Conservation (phyloP, 768 basidiomycete species). For the Suillus subaureus region DNA sequence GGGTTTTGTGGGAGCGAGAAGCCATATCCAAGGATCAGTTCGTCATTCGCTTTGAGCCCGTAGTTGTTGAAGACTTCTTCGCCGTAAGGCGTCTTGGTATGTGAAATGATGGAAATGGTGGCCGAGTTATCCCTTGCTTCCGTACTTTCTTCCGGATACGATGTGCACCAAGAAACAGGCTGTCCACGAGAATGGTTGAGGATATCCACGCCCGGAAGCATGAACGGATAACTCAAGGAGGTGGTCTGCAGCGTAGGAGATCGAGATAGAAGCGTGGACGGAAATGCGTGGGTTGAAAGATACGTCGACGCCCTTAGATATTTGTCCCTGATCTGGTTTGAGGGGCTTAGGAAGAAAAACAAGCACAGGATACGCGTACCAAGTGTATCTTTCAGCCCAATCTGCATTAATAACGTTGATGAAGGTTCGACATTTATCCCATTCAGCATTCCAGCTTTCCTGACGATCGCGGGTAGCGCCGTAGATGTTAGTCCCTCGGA, state of each 20-base stretch:
- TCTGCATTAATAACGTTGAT: slow-evolving; percentile 37
- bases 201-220: slow-evolving; percentile 86
- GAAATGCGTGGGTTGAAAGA: slow-evolving; percentile 88
- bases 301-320: slow-evolving; percentile 77
- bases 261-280: slow-evolving; percentile 74
- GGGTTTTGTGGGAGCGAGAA: slow-evolving; percentile 81
- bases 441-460: slow-evolving; percentile 64
- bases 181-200: slow-evolving; percentile 83
- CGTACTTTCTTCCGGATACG: slow-evolving; percentile 31
- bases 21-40: slow-evolving; percentile 90
- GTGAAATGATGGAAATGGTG: slow-evolving; percentile 64
- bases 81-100: slow-evolving; percentile 41
- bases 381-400: slow-evolving; percentile 61
- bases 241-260: slow-evolving; percentile 50
- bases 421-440: slow-evolving; percentile 51
- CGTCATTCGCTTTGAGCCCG: slow-evolving; percentile 87
- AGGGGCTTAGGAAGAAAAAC: slow-evolving; percentile 1
- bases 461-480: slow-evolving; percentile 74
- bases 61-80: slow-evolving; percentile 88
- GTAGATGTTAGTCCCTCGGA: slow-evolving; percentile 80
- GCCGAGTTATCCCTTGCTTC: slow-evolving; percentile 36
- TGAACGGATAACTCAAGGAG: slow-evolving; percentile 65
- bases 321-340: slow-evolving; percentile 52
- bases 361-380: slow-evolving; percentile 46
- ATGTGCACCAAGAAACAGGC: slow-evolving; percentile 81